phyloP scores from a whole-genome alignment of 306 rosid genomes.

The Prosopis cineraria region DNA sequence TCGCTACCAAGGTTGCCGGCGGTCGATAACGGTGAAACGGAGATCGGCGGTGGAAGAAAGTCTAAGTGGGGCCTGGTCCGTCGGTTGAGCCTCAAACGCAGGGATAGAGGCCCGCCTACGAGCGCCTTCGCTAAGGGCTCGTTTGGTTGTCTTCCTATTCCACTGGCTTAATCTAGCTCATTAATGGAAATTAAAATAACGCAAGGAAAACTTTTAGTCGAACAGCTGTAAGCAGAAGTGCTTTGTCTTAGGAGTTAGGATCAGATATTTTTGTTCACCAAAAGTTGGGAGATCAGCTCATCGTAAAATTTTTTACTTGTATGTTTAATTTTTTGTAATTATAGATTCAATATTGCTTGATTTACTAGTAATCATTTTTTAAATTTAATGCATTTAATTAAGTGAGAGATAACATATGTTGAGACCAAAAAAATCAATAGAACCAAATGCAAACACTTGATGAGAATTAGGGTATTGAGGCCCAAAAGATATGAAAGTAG shows the following conservation, averaged over 20 bases:
- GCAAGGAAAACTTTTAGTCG: not conserved
- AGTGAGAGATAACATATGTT: too few relatives aligned
- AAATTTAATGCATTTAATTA: not conserved
- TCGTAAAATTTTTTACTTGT: not conserved
- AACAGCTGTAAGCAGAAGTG: not conserved
- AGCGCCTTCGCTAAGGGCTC: conserved; percentile 8
- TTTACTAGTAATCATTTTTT: not conserved
- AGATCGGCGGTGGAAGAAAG: not conserved
- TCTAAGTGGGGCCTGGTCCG: conserved; percentile 8
- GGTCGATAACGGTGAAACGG: not conserved
- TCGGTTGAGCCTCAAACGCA: conserved; percentile 23
- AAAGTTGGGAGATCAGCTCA: not conserved
- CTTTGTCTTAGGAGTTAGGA: too few relatives aligned
- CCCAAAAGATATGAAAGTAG: not conserved
- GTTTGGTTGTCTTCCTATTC: conserved; percentile 23
- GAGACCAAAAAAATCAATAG: too few relatives aligned
- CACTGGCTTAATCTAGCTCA: not conserved
- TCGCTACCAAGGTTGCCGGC: not conserved
- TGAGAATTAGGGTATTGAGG: not conserved
- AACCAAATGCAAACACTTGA: too few relatives aligned
- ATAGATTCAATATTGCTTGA: not conserved
- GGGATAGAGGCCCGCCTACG: not conserved
- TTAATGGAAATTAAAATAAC: not conserved
- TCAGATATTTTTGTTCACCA: not conserved
- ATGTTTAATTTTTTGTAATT: not conserved